These are phyloP conservation scores for Lepidium sativum DNA, from an alignment of 345 rosid genomes.

Conservation along the genomic window DNA sequence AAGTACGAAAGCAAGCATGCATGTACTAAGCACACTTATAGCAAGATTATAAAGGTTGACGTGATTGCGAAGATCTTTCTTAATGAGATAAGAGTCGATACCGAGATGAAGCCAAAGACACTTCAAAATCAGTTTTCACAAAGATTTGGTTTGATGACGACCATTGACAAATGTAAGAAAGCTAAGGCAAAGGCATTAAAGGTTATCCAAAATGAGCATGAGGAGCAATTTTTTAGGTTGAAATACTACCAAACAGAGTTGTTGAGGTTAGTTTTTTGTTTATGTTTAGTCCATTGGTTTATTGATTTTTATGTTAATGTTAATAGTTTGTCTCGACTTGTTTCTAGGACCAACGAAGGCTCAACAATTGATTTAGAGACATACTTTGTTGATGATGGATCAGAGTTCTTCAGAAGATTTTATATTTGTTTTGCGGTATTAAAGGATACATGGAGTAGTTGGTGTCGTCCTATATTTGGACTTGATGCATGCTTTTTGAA, in stretches of 20 bases:
- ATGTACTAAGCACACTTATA: no score
- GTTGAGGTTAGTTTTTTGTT: background rate
- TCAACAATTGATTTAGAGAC: background rate
- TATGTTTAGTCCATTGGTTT: no score
- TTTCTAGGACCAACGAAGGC: background rate
- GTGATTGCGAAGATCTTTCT: background rate
- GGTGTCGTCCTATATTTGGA: background rate
- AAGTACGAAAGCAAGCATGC: no score
- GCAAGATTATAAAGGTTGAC: no score
- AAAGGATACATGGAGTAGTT: background rate
- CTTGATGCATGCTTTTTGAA: background rate
- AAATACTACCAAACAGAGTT: background rate
- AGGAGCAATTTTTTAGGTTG: background rate
- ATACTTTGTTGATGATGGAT: background rate
- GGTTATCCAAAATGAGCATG: background rate
- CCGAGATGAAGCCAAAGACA: background rate
- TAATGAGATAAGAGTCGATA: background rate
- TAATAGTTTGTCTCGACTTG: no score
- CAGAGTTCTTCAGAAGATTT: background rate
- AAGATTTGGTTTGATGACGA: background rate
- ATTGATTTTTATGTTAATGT: no score
- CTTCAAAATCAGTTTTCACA: background rate
- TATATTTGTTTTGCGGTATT: background rate
- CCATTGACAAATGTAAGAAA: background rate
- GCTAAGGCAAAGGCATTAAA: background rate